A percentile compares a stretch with the other conserved stretches of the same genome.
phyloP scores from a whole-genome alignment of 331 rosid species.

The Acacia pycnantha region DNA sequence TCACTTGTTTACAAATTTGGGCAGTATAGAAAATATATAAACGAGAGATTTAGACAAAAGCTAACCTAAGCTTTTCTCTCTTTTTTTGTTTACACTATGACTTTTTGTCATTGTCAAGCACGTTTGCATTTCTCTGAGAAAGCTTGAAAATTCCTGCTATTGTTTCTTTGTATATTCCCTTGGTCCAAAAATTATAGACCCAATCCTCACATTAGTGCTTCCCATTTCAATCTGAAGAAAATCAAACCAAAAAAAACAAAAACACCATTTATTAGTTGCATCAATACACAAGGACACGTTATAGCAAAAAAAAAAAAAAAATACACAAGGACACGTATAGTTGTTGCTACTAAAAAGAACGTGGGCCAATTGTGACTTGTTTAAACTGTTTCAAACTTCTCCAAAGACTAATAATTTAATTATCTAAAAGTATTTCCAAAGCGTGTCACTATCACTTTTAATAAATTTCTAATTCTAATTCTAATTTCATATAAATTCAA shows the following conservation, averaged over 20 bases:
- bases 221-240: slow-evolving; percentile 82
- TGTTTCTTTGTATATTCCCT: slow-evolving; percentile 78
- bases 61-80: background rate
- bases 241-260: background rate
- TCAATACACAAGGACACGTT: background rate
- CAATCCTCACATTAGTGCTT: slow-evolving; percentile 86
- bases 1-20: background rate
- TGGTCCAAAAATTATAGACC: slow-evolving; percentile 89
- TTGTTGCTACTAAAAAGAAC: background rate
- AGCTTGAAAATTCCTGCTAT: slow-evolving; percentile 28
- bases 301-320: background rate
- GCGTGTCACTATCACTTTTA: slow-evolving; percentile 2
- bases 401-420: background rate
- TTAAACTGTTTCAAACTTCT: background rate
- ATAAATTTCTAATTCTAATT: background rate
- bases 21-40: background rate
- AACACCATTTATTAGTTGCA: slow-evolving; percentile 6
- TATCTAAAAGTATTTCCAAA: slow-evolving; percentile 8
- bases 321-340: background rate
- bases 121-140: background rate
- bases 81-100: background rate
- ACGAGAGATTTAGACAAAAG: background rate
- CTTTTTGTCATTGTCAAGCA: background rate
- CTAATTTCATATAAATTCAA: background rate
- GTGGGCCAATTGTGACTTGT: background rate